phyloP scores from a whole-genome alignment of 176 grass and related monocot genomes.

The Carex parvula region DNA sequence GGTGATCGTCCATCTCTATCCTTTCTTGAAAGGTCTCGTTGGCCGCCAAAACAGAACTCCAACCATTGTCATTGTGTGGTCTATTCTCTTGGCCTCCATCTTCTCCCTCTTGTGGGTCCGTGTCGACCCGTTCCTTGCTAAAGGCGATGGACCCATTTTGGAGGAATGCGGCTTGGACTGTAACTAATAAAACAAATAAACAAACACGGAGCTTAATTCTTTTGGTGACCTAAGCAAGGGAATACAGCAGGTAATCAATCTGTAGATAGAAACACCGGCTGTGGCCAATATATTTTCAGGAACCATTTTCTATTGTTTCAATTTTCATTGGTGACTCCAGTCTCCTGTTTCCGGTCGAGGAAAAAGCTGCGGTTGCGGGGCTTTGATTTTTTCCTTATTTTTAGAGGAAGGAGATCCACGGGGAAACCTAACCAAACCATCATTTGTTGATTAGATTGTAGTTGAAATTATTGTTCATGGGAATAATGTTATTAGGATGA shows the following conservation, averaged over 20 bases:
- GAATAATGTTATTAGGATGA: slow-evolving; percentile 23
- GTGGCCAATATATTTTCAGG: slow-evolving; percentile 29
- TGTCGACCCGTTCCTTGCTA: slow-evolving; percentile 22
- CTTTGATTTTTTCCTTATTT: slow-evolving; percentile 11
- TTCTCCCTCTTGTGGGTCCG: slow-evolving; percentile 29
- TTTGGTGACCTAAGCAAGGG: not conserved
- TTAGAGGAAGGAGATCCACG: slow-evolving; percentile 8
- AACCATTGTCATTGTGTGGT: slow-evolving; percentile 32
- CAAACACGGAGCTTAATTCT: slow-evolving; percentile 24
- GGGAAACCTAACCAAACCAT: not conserved
- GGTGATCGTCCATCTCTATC: slow-evolving; percentile 31
- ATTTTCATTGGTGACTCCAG: slow-evolving; percentile 23
- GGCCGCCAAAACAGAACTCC: slow-evolving; percentile 25
- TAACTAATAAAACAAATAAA: slow-evolving; percentile 24
- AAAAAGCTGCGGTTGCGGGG: not conserved
- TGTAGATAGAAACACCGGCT: slow-evolving; percentile 34
- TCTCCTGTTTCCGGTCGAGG: slow-evolving; percentile 13
- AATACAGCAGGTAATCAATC: slow-evolving; percentile 23
- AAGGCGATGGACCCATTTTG: slow-evolving; percentile 8
- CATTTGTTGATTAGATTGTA: slow-evolving; percentile 37
- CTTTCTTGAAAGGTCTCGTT: slow-evolving; percentile 32
- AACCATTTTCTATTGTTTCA: slow-evolving; percentile 20
- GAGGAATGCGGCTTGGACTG: slow-evolving; percentile 27
- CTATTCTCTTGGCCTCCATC: slow-evolving; percentile 25
- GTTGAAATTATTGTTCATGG: slow-evolving; percentile 11